Evolutionary conservation across 441 rosid genomes (phyloP).

Genomic region (Mallotus japonicus): DNA sequence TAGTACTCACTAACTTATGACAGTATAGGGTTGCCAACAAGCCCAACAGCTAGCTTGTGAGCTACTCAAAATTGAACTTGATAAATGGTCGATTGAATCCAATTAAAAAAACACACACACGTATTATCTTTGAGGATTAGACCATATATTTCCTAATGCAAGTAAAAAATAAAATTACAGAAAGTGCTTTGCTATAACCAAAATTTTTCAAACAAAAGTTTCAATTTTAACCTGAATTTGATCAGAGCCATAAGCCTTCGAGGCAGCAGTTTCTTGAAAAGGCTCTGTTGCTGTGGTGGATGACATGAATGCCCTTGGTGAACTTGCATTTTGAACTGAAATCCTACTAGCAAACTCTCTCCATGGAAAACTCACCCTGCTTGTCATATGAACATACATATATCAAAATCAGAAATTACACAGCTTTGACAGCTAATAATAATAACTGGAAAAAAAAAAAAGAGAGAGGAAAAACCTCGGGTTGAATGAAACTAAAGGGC

Average conservation of each 20-base stretch:
- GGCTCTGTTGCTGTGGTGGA: slow-evolving; percentile 57
- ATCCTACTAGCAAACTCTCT: slow-evolving; percentile 35
- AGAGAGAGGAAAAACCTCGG: slow-evolving; percentile 35
- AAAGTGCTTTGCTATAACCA: background rate
- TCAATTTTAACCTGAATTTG: slow-evolving; percentile 73
- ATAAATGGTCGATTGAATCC: background rate
- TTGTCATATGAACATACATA: background rate
- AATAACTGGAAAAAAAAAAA: background rate
- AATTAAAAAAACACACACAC: background rate
- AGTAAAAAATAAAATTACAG: background rate
- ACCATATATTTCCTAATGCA: background rate
- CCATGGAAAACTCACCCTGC: slow-evolving; percentile 47
- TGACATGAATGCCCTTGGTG: slow-evolving; percentile 70
- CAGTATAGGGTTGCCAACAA: background rate
- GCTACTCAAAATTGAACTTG: background rate
- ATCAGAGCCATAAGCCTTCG: slow-evolving; percentile 72
- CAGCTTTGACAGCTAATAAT: background rate
- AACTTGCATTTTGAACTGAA: slow-evolving; percentile 41
- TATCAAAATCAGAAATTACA: slow-evolving; percentile 4
- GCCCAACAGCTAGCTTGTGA: background rate
- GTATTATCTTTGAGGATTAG: too few species aligned
- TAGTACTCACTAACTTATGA: background rate
- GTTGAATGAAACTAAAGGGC: slow-evolving; percentile 32
- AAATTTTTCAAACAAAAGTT: too few species aligned
- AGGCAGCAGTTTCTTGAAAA: slow-evolving; percentile 51